Evolutionary conservation across 169 alveolate species (phyloP).

Genomic region (Miamiensis avidus): DNA sequence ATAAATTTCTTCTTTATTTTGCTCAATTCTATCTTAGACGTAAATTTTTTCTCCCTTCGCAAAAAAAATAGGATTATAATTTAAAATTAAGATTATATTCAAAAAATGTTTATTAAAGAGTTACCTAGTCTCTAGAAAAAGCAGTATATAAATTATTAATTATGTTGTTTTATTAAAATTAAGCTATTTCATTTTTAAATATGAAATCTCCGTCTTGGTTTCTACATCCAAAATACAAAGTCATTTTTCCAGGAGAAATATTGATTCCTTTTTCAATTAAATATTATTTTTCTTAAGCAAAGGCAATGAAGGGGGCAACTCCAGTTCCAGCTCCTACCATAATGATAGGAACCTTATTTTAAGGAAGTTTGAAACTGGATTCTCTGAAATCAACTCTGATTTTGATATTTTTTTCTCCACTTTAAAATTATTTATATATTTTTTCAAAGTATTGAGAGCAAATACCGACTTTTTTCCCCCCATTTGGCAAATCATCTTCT

Average conservation of each 20-base stretch:
- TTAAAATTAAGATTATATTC: no score
- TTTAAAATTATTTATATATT: conserved; percentile 13
- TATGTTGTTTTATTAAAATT: conserved; percentile 23
- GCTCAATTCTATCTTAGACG: conserved; percentile 54
- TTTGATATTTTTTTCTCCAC: conserved; percentile 13
- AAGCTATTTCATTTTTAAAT: conserved; percentile 51
- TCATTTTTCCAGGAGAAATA: conserved; percentile 21
- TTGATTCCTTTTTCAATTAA: conserved; percentile 24
- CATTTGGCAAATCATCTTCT: conserved; percentile 28
- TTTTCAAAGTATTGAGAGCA: conserved; percentile 45
- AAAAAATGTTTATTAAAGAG: no score
- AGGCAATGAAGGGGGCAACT: conserved; percentile 73
- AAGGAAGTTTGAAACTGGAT: conserved; percentile 43
- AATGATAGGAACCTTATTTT: conserved; percentile 46
- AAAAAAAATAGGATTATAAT: no score
- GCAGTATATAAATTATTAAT: conserved; percentile 54
- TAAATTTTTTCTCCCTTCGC: conserved; percentile 37
- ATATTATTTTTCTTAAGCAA: conserved; percentile 57
- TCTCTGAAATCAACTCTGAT: conserved; percentile 59
- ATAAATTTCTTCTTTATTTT: conserved; percentile 15
- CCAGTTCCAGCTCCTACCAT: conserved; percentile 85
- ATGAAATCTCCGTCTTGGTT: conserved; percentile 55
- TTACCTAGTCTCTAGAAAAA: conserved; percentile 57
- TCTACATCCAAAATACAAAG: conserved; percentile 71
- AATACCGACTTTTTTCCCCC: conserved; percentile 44